Evolutionary conservation across 768 basidiomycete genomes (phyloP), one percentile per base, ranked within the genome.

Genomic region (Amanita fuliginea): DNA sequence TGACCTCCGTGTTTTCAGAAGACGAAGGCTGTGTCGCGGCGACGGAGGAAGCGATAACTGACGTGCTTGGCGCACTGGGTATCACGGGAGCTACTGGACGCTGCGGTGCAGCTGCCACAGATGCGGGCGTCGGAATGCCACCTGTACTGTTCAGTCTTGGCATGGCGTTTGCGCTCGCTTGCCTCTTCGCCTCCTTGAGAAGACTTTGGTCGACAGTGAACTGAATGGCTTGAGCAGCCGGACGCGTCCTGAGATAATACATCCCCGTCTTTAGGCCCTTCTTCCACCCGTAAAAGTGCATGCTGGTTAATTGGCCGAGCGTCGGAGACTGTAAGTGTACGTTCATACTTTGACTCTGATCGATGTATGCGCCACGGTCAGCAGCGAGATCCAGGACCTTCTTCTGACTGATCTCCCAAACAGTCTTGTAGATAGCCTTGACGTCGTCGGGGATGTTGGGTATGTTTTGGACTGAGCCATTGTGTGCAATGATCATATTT

Each of bases 261-360:
- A 95, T 94, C 57, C 95, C 96, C 1, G 96, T 99, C 79, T 99
- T 99, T 61, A 99, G 70, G 30, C 96, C 96, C 70, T 91, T 91
- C 78, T 95, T 95, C 96, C 96, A 98, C n/a, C 93, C 96, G 63
- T 97, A 97, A 74, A 94, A 95, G 66, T 94, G 92, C 91, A 93
- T 93, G 53, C 84, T 87, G 34, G 92, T 94, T 54, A 99, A 73
- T 65, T 99, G 95, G 7, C 90, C 90, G 51, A 83, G 72, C 3
- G 91, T 91, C 26, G 95, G 95, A 34, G 84, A 72, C 62, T 88
- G 82, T 42, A 99, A 67, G 64, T 97, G 95, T 51, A 99, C 78
- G 65, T 98, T 98, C 63, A 99, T 70, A 53, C 83, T 86, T 69
- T 98, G 95, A 56, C 81, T 84, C 67, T 99, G 95, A 69, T 92